Evolutionary conservation across 768 basidiomycete species (phyloP).

Genomic region (Gelatoporia subvermispora): DNA sequence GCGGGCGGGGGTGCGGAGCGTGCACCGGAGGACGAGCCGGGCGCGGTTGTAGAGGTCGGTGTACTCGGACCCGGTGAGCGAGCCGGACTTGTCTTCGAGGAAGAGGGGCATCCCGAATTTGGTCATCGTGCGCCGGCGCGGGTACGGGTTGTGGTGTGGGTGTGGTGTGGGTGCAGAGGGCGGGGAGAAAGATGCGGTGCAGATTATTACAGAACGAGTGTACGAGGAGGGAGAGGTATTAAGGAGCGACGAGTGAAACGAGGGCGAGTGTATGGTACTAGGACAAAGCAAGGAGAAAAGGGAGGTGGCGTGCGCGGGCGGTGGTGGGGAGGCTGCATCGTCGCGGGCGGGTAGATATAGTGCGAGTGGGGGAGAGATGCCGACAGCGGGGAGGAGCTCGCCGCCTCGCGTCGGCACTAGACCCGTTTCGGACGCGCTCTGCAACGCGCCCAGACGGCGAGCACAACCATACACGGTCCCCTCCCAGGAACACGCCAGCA

Average conservation of each 20-base stretch:
- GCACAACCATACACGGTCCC: not conserved
- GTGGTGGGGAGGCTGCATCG: not conserved
- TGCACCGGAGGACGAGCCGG: conserved; percentile 44
- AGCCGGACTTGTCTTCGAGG: conserved; percentile 60
- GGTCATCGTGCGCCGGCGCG: conserved; percentile 15
- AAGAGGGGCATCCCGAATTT: conserved; percentile 55
- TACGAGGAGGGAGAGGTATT: not conserved
- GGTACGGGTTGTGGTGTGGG: not conserved
- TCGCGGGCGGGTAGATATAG: not conserved
- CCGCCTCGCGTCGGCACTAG: not conserved
- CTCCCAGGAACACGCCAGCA: not conserved
- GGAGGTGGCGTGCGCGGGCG: not conserved
- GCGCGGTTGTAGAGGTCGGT: conserved; percentile 61
- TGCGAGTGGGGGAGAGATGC: not conserved
- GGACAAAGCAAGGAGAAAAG: not conserved
- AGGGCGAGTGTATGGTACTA: not conserved
- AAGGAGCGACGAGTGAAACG: not conserved
- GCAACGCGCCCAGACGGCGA: too few relatives aligned
- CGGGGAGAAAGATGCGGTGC: not conserved
- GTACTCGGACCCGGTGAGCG: conserved; percentile 50
- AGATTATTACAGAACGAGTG: not conserved
- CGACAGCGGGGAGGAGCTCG: not conserved
- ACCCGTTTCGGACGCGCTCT: not conserved
- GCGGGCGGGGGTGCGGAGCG: conserved; percentile 35
- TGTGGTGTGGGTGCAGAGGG: not conserved